phyloP scores from a whole-genome alignment of 2,329 filamentous ascomycete species.

The Diaporthe citriasiana region DNA sequence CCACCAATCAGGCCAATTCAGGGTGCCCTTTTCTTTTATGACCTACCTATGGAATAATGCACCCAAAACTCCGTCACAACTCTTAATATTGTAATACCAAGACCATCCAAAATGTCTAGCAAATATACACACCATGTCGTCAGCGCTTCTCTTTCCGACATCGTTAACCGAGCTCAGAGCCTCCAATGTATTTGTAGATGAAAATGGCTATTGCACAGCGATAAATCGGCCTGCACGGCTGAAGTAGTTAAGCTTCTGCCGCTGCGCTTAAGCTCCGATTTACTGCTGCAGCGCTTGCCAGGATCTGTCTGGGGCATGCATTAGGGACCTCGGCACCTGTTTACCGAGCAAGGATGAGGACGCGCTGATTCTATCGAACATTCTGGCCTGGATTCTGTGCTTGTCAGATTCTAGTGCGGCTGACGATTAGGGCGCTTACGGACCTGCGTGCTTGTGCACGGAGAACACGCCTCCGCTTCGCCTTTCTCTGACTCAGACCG shows the following conservation, averaged over 20 bases:
- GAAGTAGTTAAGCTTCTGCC: conserved; percentile 20
- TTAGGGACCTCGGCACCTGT: conserved; percentile 7
- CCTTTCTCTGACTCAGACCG: neutral
- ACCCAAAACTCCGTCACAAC: no score
- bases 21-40: no score
- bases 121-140: neutral
- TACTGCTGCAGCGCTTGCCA: neutral
- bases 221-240: neutral
- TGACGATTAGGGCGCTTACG: conserved; percentile 18
- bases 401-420: conserved; percentile 16
- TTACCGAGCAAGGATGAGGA: neutral
- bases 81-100: neutral
- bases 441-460: neutral
- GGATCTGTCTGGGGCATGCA: neutral
- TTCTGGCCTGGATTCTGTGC: neutral
- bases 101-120: neutral
- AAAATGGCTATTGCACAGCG: neutral
- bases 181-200: neutral
- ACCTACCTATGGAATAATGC: no score
- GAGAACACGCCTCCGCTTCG: neutral
- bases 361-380: neutral
- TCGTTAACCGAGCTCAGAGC: no score
- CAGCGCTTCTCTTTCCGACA: fast-evolving
- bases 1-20: no score
- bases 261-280: conserved; percentile 17